A percentile compares a stretch with the other conserved stretches of the same genome.
phyloP scores from a whole-genome alignment of 495 filamentous ascomycete genomes.

The Aspergillus leporis region DNA sequence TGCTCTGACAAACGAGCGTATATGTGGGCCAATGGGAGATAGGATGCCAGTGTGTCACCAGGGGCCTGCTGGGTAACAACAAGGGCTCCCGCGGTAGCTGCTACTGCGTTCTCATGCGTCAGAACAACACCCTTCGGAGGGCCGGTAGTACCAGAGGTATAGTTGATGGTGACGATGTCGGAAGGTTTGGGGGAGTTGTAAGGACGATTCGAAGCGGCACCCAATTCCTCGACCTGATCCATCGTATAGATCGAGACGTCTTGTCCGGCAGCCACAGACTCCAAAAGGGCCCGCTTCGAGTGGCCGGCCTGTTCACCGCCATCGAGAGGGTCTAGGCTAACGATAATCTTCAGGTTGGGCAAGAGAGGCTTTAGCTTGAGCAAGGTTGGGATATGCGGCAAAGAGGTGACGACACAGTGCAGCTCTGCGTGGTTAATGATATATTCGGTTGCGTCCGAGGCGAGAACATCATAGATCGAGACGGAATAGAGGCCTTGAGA shows the following conservation, averaged over 20 bases:
- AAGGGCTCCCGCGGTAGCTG: slow-evolving; percentile 63
- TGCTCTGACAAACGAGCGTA: slow-evolving; percentile 86
- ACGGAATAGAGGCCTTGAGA: slow-evolving; percentile 88
- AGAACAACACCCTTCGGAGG: slow-evolving; percentile 91
- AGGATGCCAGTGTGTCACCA: slow-evolving; percentile 72
- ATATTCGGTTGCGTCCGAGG: slow-evolving; percentile 86
- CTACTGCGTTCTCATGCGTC: slow-evolving; percentile 78
- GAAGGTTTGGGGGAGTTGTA: slow-evolving; percentile 67
- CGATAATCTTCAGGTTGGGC: slow-evolving; percentile 82
- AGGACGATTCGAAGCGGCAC: slow-evolving; percentile 63
- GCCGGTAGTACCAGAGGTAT: slow-evolving; percentile 95
- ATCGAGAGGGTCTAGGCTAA: slow-evolving; percentile 85
- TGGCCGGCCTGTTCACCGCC: slow-evolving; percentile 73
- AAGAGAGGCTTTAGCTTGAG: slow-evolving; percentile 78
- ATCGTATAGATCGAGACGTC: slow-evolving; percentile 80
- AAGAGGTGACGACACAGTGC: slow-evolving; percentile 71
- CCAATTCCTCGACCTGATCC: slow-evolving; percentile 74
- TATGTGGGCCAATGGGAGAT: slow-evolving; percentile 94
- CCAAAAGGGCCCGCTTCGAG: slow-evolving; percentile 77
- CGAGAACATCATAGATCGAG: slow-evolving; percentile 95
- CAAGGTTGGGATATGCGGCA: slow-evolving; percentile 83
- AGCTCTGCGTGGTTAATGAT: slow-evolving; percentile 90
- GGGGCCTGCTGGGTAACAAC: slow-evolving; percentile 46
- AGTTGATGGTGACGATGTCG: slow-evolving; percentile 93
- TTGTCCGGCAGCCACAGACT: slow-evolving; percentile 65